Base-by-base conservation (phyloP, 176 grass and related monocot genomes). In the Avena eriantha region DNA sequence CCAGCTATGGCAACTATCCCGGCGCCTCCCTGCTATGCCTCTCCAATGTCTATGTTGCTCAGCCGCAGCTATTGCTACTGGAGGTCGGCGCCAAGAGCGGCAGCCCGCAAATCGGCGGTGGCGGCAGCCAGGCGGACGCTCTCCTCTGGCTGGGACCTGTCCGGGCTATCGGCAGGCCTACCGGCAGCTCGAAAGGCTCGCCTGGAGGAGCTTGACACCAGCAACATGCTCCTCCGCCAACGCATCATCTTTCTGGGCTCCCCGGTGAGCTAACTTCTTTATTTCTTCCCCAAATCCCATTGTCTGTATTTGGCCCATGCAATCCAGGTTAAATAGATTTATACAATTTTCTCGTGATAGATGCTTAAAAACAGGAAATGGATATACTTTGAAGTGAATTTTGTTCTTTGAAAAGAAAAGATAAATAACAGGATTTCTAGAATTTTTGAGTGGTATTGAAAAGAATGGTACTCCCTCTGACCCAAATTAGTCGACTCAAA, bases 221-320 rank as follows among this genome's bases (percentile, higher is more conserved):
- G 90, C 22, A 92, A 93, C 84, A 90, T 91, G 96, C 93, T 98
- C 58, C 93, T 98, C 51, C 82, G 83, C 63, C 93, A 98, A 70
- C 82, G 93, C 57, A 94, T 96, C 82, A 83, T 98, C 82, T 98
- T 98, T 58, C 73, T 98, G 12, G 93, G 92, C 21, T 93, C 90
- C 31, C 90, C 93, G 88, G 93, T 98, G 72, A 79, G 50, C 12
- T 55, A 54, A 56, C 50, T 41, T n/a, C 23, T 24, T 69, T 56
- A 8, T 70, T 57, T 60, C 58, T 61, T 36, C 43, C 75, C 71
- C 41, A 33, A 73, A 58, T 55, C 48, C 48, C n/a, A 72, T 45
- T 60, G 8, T 81, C 41, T 78, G 0, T 86, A 33, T 89, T 89
- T 21, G 26, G 23, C 72, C 59, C 26, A 53, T 15, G 26, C 29